Conservation (phyloP, 2,329 filamentous ascomycete species). For the Fusarium sacchari region DNA sequence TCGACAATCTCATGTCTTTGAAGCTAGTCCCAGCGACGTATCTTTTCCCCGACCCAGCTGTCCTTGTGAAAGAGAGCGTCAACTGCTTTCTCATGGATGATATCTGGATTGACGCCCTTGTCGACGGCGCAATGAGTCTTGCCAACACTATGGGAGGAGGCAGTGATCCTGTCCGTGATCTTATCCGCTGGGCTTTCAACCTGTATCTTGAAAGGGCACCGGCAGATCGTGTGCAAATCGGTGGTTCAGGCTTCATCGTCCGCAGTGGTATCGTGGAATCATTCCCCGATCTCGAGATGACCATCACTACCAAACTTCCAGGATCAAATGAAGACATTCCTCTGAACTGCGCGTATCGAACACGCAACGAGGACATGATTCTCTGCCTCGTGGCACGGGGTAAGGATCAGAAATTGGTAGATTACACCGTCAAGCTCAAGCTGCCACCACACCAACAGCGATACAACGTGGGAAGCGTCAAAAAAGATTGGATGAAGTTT, state of each 20-base stretch:
- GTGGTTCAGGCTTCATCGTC: not conserved
- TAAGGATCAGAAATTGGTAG: not conserved
- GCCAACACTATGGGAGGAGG: not conserved
- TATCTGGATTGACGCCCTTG: not conserved
- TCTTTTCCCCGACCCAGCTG: not conserved
- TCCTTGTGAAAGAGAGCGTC: not conserved
- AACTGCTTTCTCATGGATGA: not conserved
- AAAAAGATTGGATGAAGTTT: accelerated
- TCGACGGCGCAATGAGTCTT: not conserved
- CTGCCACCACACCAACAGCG: not conserved
- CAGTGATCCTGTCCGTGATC: not conserved
- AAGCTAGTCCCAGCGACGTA: not conserved
- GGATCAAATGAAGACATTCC: accelerated
- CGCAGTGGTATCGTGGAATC: not conserved
- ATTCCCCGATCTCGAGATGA: not conserved
- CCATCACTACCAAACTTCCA: not conserved
- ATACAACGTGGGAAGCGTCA: accelerated
- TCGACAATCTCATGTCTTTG: not conserved
- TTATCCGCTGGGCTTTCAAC: not conserved
- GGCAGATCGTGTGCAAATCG: not conserved
- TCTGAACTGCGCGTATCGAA: not conserved
- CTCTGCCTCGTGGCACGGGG: not conserved
- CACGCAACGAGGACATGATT: not conserved
- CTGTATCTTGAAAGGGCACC: not conserved
- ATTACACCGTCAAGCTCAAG: not conserved